phyloP scores from a whole-genome alignment of 1,284 basidiomycete species.

The Laetiporus sulphureus region DNA sequence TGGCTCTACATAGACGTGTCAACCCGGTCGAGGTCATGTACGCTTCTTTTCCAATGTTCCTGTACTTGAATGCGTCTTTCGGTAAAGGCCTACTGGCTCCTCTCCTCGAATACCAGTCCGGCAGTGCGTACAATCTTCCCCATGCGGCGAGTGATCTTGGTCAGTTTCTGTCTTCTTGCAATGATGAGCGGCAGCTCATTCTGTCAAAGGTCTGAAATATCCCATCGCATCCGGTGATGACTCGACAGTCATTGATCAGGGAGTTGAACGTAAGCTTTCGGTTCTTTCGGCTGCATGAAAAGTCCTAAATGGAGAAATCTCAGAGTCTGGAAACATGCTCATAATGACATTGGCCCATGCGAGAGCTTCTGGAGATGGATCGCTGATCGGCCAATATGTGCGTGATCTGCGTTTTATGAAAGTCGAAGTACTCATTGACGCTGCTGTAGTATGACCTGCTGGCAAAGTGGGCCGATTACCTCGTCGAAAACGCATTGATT shows the following conservation, averaged over 20 bases:
- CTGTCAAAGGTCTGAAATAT: slow-evolving; percentile 7
- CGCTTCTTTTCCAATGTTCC: slow-evolving; percentile 37
- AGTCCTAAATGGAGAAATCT: neutral
- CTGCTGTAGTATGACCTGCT: slow-evolving; percentile 40
- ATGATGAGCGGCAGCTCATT: neutral
- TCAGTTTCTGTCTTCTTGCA: slow-evolving; percentile 7
- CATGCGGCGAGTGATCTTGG: slow-evolving; percentile 39
- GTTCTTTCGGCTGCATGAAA: slow-evolving; percentile 2
- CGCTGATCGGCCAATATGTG: slow-evolving; percentile 46
- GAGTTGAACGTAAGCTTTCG: slow-evolving; percentile 11
- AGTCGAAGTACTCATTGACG: neutral
- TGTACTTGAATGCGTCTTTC: slow-evolving; percentile 40
- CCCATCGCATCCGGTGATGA: slow-evolving; percentile 12
- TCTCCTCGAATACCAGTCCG: slow-evolving; percentile 35
- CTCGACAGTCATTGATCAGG: neutral
- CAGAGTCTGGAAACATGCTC: slow-evolving; percentile 67
- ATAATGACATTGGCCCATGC: slow-evolving; percentile 67
- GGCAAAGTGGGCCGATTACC: slow-evolving; percentile 63
- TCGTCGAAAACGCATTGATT: too few species aligned
- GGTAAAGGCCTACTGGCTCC: slow-evolving; percentile 37
- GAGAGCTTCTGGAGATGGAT: slow-evolving; percentile 47
- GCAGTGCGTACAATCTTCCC: slow-evolving; percentile 15
- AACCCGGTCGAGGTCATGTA: slow-evolving; percentile 46
- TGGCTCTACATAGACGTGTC: slow-evolving; percentile 20
- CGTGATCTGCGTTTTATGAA: too few species aligned